Conservation (phyloP, 2,329 filamentous ascomycete species). For the Calonectria pauciramosa region DNA sequence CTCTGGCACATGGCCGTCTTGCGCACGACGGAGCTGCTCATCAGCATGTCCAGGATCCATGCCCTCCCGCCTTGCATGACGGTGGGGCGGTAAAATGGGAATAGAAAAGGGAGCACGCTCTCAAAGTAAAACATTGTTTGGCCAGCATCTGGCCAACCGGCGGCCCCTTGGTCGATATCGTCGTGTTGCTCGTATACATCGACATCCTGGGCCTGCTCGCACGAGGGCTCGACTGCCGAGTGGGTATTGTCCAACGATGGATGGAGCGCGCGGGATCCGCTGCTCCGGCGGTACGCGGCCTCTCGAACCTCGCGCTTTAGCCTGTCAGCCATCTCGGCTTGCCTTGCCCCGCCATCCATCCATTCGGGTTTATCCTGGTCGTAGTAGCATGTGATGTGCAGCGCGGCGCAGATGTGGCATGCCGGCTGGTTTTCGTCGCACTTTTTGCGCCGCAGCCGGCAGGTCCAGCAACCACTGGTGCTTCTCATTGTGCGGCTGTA, state of each 20-base stretch:
- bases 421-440: conserved; percentile 67
- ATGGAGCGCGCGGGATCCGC: not conserved
- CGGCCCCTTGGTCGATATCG: not conserved
- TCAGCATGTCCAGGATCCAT: conserved; percentile 66
- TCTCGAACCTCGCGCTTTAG: conserved; percentile 65
- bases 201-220: not conserved
- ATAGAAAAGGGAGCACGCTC: conserved; percentile 64
- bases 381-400: conserved; percentile 71
- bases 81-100: conserved; percentile 67
- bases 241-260: not conserved
- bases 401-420: conserved; percentile 63
- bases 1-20: conserved; percentile 59
- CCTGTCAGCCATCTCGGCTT: conserved; percentile 64
- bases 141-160: not conserved
- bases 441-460: conserved; percentile 72
- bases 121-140: conserved; percentile 46
- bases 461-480: conserved; percentile 68
- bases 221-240: not conserved
- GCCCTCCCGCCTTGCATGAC: conserved; percentile 62
- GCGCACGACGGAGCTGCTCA: conserved; percentile 63
- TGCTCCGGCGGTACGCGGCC: not conserved
- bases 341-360: conserved; percentile 66
- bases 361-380: conserved; percentile 66
- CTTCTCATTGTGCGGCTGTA: not conserved
- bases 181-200: not conserved